These are phyloP conservation scores for Alternaria burnsii DNA, from an alignment of 2,329 filamentous ascomycete genomes.

Conservation along the genomic window DNA sequence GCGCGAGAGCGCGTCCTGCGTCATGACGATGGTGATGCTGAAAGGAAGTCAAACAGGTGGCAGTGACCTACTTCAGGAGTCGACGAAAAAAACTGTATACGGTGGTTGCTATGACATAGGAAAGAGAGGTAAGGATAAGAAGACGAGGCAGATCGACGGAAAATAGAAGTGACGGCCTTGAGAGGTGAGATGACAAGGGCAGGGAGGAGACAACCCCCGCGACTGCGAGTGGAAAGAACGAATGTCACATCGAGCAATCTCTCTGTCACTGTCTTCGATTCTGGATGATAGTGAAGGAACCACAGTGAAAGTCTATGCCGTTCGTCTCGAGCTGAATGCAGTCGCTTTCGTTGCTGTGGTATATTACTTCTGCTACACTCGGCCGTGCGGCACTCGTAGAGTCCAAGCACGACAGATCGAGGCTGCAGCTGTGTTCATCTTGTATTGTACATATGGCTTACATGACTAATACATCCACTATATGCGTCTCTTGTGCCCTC, in stretches of 20 bases:
- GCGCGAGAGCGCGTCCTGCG: not conserved
- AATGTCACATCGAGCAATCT: not conserved
- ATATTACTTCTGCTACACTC: not conserved
- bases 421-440: not conserved
- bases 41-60: not conserved
- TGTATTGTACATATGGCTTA: conserved; percentile 16
- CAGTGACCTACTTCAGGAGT: not conserved
- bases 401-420: not conserved
- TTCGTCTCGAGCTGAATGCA: not conserved
- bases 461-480: conserved; percentile 17
- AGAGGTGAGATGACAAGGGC: not conserved
- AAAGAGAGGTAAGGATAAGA: not conserved
- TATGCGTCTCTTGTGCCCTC: conserved; percentile 13
- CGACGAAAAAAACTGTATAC: not conserved
- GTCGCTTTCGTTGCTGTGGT: not conserved
- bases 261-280: not conserved
- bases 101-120: not conserved
- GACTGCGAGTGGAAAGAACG: conserved; percentile 7
- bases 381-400: not conserved
- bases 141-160: not conserved
- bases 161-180: not conserved
- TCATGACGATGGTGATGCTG: conserved; percentile 10
- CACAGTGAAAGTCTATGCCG: not conserved
- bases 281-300: not conserved
- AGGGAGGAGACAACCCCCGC: not conserved